Evolutionary conservation across 2,329 filamentous ascomycete species (phyloP), one percentile per base, ranked within the genome.

Genomic region (Aspergillus sp.): DNA sequence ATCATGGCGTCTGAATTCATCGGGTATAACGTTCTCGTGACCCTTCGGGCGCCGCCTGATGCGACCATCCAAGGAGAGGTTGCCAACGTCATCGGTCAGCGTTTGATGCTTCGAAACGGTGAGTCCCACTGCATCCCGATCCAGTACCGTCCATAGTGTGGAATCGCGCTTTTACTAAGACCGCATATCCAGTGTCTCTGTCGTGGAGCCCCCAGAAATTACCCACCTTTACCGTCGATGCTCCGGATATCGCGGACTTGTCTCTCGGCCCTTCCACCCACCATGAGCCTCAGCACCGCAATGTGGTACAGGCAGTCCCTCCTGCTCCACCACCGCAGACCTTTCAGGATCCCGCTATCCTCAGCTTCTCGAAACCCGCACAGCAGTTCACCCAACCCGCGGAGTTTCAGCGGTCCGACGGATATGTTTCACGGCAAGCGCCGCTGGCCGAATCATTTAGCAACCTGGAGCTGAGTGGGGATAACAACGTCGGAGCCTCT

Each of bases 321-420:
- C 54, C 58, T 25, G 20, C 42, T 54, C 74, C 64, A 29, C 55
- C 61, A n/a, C 64, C 63, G 31, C 66, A 76, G 25, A 63, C 77
- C 0, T 91, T 94, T 64, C 80, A 87, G n/a, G 90, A 95, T 63
- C 90, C 90, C 10, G 90, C 90, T 3, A 95, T 95, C 50, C 68
- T 95, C 43, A 91, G 89, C 66, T 82, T 89, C 67, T 71, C 75
- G 9, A 72, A 69, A 54, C 65, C 68, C 10, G 53, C 64, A 32
- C 45, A 50, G 44, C 52, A 58, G 49, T 29, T 44, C 38, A 44
- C 25, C 41, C 42, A 55, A 16, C 43, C 47, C 44, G 29, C 31
- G 42, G 25, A 57, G 36, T 47, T 41, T 3, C 55, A 53, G 19
- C 61, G 59, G 38, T 43, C 49, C 25, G 66, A 71, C 51, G 68